These are phyloP conservation scores for Cryoendolithus antarcticus DNA, from an alignment of 2,329 filamentous ascomycete species.

Conservation along the genomic window DNA sequence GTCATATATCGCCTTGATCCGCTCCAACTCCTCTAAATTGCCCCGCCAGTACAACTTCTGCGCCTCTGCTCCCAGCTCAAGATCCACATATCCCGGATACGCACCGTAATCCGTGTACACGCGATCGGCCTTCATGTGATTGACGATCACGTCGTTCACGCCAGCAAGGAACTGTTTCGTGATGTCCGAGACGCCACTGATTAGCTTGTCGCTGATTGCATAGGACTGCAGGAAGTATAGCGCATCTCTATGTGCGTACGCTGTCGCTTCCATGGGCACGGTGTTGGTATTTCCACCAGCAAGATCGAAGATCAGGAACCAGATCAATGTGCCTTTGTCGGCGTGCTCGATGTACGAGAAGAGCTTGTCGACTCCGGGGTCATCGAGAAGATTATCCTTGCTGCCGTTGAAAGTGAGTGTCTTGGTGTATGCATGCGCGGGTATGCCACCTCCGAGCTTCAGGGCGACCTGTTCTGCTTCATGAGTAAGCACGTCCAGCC, in stretches of 20 bases:
- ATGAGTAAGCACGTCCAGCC: constrained; percentile 2
- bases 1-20: constrained; percentile 21
- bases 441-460: constrained; percentile 9
- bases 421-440: constrained; percentile 13
- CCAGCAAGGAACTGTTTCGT: constrained; percentile 8
- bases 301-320: constrained; percentile 12
- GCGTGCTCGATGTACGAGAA: constrained; percentile 11
- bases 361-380: constrained; percentile 10
- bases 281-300: constrained; percentile 10
- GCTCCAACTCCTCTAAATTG: constrained; percentile 18
- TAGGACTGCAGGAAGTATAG: constrained; percentile 11
- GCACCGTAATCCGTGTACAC: constrained; percentile 8
- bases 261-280: constrained; percentile 8
- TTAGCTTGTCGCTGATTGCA: constrained; percentile 4
- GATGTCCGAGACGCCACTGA: constrained; percentile 2
- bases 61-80: constrained; percentile 17
- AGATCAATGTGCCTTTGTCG: constrained; percentile 7
- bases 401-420: constrained; percentile 7
- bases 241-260: constrained; percentile 13
- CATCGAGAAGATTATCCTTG: constrained; percentile 5
- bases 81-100: constrained; percentile 14
- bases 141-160: constrained; percentile 6
- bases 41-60: constrained; percentile 17
- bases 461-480: constrained; percentile 5
- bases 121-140: constrained; percentile 6